Evolutionary conservation across 106 monocot genomes (phyloP).

Genomic region (Ottelia alismoides): DNA sequence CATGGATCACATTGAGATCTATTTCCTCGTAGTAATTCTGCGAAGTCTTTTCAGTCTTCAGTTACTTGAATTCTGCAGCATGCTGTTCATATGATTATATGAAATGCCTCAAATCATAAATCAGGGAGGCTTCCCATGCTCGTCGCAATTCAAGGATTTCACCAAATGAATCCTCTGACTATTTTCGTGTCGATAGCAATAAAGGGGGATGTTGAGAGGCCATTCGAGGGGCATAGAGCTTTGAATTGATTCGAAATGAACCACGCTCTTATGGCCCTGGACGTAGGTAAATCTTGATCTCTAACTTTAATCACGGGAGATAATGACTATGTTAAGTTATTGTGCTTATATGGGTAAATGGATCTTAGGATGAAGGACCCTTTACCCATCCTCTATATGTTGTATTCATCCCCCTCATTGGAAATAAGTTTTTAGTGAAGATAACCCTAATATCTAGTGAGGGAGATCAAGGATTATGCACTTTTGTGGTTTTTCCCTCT

Average conservation of each 20-base stretch:
- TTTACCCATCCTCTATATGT: too few species aligned
- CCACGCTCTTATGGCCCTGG: conserved; percentile 52
- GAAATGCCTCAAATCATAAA: not conserved
- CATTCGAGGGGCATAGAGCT: conserved; percentile 73
- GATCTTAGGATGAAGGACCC: too few species aligned
- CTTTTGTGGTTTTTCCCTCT: too few species aligned
- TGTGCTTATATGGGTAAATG: too few species aligned
- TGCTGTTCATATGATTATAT: not conserved
- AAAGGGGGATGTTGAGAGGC: conserved; percentile 53
- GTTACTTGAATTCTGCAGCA: not conserved
- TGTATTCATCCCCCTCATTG: too few species aligned
- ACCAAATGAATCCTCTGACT: conserved; percentile 77
- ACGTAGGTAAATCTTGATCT: conserved; percentile 35
- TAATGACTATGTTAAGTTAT: too few species aligned
- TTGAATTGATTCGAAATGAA: conserved; percentile 86
- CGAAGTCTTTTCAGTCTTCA: not conserved
- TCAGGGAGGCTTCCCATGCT: conserved; percentile 92
- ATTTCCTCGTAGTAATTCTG: not conserved
- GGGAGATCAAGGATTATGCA: too few species aligned
- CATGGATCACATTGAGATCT: conserved; percentile 81
- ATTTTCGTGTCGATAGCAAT: conserved; percentile 70
- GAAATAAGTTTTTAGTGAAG: too few species aligned
- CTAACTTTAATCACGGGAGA: too few species aligned
- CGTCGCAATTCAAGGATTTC: conserved; percentile 79
- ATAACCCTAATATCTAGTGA: too few species aligned